Evolutionary conservation across 768 basidiomycete genomes (phyloP).

Genomic region (Panaeolus papilionaceus): DNA sequence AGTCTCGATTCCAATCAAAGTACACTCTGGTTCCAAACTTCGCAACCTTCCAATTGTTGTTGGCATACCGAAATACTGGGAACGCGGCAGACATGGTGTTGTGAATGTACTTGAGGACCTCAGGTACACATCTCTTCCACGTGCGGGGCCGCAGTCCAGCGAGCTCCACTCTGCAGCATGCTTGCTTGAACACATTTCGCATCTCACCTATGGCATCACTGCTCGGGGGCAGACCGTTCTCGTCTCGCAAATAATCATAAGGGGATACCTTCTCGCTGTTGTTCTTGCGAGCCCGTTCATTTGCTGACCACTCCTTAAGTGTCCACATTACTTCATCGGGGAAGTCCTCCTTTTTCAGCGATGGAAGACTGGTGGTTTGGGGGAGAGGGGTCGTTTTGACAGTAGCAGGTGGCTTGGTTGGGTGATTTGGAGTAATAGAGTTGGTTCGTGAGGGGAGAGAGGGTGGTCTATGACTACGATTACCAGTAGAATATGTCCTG

Average conservation of each 20-base stretch:
- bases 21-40: neutral
- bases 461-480: neutral
- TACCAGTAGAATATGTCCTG: neutral
- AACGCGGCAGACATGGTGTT: neutral
- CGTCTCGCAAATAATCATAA: neutral
- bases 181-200: neutral
- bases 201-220: neutral
- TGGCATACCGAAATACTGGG: neutral
- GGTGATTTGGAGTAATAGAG: neutral
- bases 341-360: neutral
- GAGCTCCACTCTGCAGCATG: neutral
- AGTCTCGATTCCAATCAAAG: neutral
- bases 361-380: neutral
- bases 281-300: neutral
- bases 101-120: neutral
- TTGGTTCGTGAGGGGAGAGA: neutral
- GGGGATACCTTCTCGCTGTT: neutral
- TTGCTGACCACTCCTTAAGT: neutral
- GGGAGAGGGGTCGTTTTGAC: neutral
- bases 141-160: neutral
- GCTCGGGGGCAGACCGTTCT: neutral
- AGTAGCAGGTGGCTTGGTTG: neutral
- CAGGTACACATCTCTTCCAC: neutral
- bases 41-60: neutral
- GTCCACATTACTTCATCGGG: neutral